Evolutionary conservation across 495 filamentous ascomycete species (phyloP), one percentile per base, ranked within the genome.

Genomic region (Xylaria curta): DNA sequence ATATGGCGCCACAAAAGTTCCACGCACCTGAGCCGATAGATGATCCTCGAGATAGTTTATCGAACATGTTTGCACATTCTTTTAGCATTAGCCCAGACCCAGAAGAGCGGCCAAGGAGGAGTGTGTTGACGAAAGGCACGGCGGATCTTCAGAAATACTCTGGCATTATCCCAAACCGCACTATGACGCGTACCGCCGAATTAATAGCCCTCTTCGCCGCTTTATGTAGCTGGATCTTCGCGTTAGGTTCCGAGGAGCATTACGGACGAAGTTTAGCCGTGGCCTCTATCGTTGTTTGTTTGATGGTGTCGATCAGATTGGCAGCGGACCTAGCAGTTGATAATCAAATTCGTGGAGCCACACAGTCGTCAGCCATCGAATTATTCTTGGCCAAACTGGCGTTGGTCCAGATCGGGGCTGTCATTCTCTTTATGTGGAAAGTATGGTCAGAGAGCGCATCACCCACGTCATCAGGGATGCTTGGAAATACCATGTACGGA

Each of bases 1-100:
- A 74, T 5, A 68, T 81, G 17, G 69, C 75, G 21, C 66, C 77
- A 6, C 73, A 78, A 2, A 74, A 47, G 40, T 81, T 79, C 72
- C 75, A 76, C 31, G 75, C 79, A 15, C 73, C 78, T 24, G 21
- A 78, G 28, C 72, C 76, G 4, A 73, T 72, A 13, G 62, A 79
- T 38, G 79, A 81, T 59, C 79, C 79, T 1, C 68, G 79, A 42
- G 78, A 80, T 47, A 64, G 62, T 4, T 75, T 81, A 40, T 80
- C 78, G 15, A 76, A 70, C 26, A 76, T 81, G 73, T 79, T 81
- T 53, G 75, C 72, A 17, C 75, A 53, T 59, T 77, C 75, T 9
- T 81, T 81, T 46, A 78, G 75, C 59, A 71, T 81, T 47, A 76
- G 78, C 51, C 75, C 75, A 51, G 59, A 69, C 54, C 75, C 74